A percentile compares a stretch with the other conserved stretches of the same genome.
Evolutionary conservation across 768 basidiomycete species (phyloP).

Genomic region (Mycena venus): DNA sequence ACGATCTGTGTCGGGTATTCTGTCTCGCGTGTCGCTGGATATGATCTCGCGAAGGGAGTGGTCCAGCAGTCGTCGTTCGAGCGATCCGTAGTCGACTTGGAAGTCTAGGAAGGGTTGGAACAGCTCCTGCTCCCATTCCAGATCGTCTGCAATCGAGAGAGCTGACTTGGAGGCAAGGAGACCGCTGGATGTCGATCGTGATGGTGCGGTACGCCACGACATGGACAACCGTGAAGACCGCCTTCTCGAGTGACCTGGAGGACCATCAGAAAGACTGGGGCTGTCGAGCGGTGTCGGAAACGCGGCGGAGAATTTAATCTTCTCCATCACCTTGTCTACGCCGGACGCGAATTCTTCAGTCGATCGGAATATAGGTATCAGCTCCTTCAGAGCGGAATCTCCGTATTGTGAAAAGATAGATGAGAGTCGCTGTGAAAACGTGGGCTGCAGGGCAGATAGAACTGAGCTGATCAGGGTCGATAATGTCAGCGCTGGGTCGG

Average conservation of each 20-base stretch:
- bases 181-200: slow-evolving; percentile 44
- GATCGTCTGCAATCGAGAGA: slow-evolving; percentile 46
- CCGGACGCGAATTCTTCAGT: slow-evolving; percentile 88
- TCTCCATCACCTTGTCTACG: slow-evolving; percentile 84
- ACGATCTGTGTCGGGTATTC: slow-evolving; percentile 55
- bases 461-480: slow-evolving; percentile 88
- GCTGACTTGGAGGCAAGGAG: slow-evolving; percentile 37
- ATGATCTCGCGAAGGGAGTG: slow-evolving; percentile 66
- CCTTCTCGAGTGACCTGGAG: slow-evolving; percentile 56
- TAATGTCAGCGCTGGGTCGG: slow-evolving; percentile 82
- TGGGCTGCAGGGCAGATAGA: slow-evolving; percentile 83
- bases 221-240: slow-evolving; percentile 77
- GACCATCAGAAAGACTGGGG: slow-evolving; percentile 32
- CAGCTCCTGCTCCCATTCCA: slow-evolving; percentile 91
- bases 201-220: slow-evolving; percentile 64
- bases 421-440: slow-evolving; percentile 83
- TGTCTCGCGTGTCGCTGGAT: slow-evolving; percentile 57
- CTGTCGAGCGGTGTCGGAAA: slow-evolving; percentile 38
- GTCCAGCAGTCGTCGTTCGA: slow-evolving; percentile 82
- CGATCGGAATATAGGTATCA: slow-evolving; percentile 78
- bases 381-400: slow-evolving; percentile 70
- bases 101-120: slow-evolving; percentile 96
- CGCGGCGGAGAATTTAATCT: slow-evolving; percentile 60
- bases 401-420: slow-evolving; percentile 77
- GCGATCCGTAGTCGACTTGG: slow-evolving; percentile 84